Evolutionary conservation across 345 rosid species (phyloP), one percentile per base, ranked within the genome.

Genomic region (Eucalyptus tenuipes): DNA sequence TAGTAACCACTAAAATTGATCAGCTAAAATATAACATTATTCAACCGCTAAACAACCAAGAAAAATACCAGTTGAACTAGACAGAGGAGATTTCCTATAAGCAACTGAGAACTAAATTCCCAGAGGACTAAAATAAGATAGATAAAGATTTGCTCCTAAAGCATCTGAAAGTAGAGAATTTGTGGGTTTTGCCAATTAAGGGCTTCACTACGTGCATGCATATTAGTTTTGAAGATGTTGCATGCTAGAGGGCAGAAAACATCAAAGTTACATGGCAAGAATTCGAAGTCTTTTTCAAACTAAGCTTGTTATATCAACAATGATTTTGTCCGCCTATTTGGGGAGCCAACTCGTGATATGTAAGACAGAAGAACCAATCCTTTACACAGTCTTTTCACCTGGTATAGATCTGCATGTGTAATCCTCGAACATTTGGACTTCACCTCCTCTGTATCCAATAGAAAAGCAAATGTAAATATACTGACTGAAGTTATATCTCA

Each of bases 351-450:
- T 75, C 14, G 4, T 75, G 33, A 86, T 33, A 86, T 49, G 87
- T n/a, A 20, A 86, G 64, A 45, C 8, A 15, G 64, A 89, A 31
- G 64, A 50, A 89, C 7, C 3, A 59, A 42, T n/a, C 31, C 27
- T 64, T 57, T 61, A 64, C 10, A 59, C 50, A 48, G 89, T 86
- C 75, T n/a, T 33, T 10, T 88, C 87, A 94, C 96, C 95, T 95
- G 95, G 90, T 92, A 95, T 11, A 95, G 89, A 87, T 97, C 99
- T 7, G 99, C 99, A 81, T 96, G 95, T 1, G 99, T 93, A 88
- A 97, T 93, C 91, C 94, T 97, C 3, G 96, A 97, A 92, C 94
- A 93, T 87, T 95, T 96, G 88, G 94, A 93, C 92, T 96, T 97
- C 93, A 97, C 96, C 45, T 91, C 94, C 92, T 96, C 99, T 97